phyloP scores from a whole-genome alignment of 768 basidiomycete species.

The Russula sp. region DNA sequence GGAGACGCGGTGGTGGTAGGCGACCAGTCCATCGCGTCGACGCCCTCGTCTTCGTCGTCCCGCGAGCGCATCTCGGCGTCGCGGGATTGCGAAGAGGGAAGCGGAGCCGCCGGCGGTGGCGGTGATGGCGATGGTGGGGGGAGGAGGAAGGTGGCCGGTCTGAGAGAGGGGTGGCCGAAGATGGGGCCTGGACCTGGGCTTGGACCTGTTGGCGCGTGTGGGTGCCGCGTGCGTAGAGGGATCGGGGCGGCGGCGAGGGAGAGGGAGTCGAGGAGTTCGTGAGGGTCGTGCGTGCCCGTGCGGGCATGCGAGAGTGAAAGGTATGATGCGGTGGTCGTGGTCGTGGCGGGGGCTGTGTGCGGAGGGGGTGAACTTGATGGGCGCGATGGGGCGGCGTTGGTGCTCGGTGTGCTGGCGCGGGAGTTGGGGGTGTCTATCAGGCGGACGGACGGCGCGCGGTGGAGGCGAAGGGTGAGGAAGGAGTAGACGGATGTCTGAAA shows the following conservation, averaged over 20 bases:
- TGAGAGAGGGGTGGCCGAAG: slow-evolving; percentile 66
- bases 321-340: neutral
- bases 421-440: slow-evolving; percentile 54
- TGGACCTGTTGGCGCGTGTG: neutral
- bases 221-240: slow-evolving; percentile 30
- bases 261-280: slow-evolving; percentile 52
- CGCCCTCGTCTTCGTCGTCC: slow-evolving; percentile 25
- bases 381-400: slow-evolving; percentile 28
- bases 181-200: slow-evolving; percentile 47
- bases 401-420: slow-evolving; percentile 24
- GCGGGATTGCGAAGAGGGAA: slow-evolving; percentile 21
- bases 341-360: neutral
- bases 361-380: slow-evolving; percentile 39
- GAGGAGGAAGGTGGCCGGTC: slow-evolving; percentile 30
- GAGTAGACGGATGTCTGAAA: slow-evolving; percentile 48
- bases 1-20: slow-evolving; percentile 36
- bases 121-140: slow-evolving; percentile 4
- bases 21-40: slow-evolving; percentile 62
- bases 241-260: slow-evolving; percentile 61
- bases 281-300: slow-evolving; percentile 32
- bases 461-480: slow-evolving; percentile 51
- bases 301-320: slow-evolving; percentile 19
- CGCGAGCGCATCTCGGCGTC: slow-evolving; percentile 29
- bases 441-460: slow-evolving; percentile 64
- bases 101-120: neutral